Conservation (phyloP, 768 basidiomycete genomes). For the Cystobasidium ongulense region DNA sequence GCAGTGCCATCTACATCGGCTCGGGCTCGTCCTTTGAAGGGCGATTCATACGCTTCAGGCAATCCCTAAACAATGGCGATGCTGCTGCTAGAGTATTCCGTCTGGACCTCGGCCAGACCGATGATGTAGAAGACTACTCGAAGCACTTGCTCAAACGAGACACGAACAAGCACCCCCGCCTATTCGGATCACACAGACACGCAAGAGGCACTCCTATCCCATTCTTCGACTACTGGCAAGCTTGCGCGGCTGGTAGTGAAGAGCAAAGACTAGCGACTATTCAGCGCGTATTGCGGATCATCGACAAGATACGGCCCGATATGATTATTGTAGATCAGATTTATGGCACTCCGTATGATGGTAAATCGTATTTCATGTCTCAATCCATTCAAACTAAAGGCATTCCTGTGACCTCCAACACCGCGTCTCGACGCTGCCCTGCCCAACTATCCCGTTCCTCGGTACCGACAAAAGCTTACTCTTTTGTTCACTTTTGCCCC, state of each 20-base stretch:
- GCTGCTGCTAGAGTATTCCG: background rate
- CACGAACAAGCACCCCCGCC: background rate
- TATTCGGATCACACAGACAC: slow-evolving; percentile 7
- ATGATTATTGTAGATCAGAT: slow-evolving; percentile 26
- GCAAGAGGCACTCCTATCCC: slow-evolving; percentile 6
- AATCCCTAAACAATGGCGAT: background rate
- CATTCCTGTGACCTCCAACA: no score
- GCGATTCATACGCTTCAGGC: background rate
- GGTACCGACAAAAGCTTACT: background rate
- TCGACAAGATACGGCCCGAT: background rate
- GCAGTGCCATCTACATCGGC: background rate
- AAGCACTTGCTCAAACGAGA: background rate
- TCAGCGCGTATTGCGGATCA: background rate
- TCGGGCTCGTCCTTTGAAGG: slow-evolving; percentile 5
- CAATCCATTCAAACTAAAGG: no score
- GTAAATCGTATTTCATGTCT: background rate
- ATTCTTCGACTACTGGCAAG: slow-evolving; percentile 23
- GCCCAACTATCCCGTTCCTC: no score
- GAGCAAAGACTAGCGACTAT: background rate
- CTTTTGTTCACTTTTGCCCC: background rate
- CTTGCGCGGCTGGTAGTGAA: slow-evolving; percentile 3
- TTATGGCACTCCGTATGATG: slow-evolving; percentile 26
- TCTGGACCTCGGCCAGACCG: background rate
- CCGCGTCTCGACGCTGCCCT: no score
- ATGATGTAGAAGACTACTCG: slow-evolving; percentile 20